A percentile compares a stretch with the other conserved stretches of the same genome.
Conservation (phyloP, 441 rosid genomes). For the Mallotus japonicus region DNA sequence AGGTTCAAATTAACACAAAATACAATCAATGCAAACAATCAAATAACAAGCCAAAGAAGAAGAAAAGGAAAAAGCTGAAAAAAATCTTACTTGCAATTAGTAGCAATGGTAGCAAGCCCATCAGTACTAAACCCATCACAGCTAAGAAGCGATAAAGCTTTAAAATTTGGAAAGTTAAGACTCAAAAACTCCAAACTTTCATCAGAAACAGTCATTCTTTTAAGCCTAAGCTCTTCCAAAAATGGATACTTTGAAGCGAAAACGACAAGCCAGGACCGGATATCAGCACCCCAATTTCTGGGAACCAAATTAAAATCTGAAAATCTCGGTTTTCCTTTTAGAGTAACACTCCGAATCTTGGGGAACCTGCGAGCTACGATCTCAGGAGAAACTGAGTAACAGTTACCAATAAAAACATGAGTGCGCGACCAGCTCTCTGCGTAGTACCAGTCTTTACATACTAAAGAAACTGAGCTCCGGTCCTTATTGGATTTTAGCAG, state of each 20-base stretch:
- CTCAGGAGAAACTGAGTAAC: constrained; percentile 63
- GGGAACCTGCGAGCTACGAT: constrained; percentile 55
- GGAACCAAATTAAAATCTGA: constrained; percentile 71
- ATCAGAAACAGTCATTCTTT: constrained; percentile 65
- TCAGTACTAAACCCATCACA: constrained; percentile 65
- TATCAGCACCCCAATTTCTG: constrained; percentile 63
- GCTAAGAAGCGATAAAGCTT: constrained; percentile 53
- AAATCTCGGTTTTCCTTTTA: constrained; percentile 68
- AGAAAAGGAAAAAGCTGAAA: background rate
- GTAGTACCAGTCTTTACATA: constrained; percentile 63
- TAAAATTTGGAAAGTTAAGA: constrained; percentile 44
- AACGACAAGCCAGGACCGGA: constrained; percentile 54
- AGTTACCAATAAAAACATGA: constrained; percentile 62
- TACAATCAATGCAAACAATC: background rate
- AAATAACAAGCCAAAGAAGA: background rate
- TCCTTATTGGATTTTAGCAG: constrained; percentile 47
- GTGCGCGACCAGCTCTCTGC: constrained; percentile 65
- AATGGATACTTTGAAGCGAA: constrained; percentile 51
- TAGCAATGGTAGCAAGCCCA: constrained; percentile 54
- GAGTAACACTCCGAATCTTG: constrained; percentile 48
- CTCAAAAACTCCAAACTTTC: constrained; percentile 61
- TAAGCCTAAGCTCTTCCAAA: constrained; percentile 59
- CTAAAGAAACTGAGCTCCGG: constrained; percentile 60
- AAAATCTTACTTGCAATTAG: constrained; percentile 53
- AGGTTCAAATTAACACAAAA: background rate